Percentiles rank a stretch among this genome's conserved stretches.
Conservation (phyloP, 2,329 filamentous ascomycete species). For the Ophiostoma pallidulum region DNA sequence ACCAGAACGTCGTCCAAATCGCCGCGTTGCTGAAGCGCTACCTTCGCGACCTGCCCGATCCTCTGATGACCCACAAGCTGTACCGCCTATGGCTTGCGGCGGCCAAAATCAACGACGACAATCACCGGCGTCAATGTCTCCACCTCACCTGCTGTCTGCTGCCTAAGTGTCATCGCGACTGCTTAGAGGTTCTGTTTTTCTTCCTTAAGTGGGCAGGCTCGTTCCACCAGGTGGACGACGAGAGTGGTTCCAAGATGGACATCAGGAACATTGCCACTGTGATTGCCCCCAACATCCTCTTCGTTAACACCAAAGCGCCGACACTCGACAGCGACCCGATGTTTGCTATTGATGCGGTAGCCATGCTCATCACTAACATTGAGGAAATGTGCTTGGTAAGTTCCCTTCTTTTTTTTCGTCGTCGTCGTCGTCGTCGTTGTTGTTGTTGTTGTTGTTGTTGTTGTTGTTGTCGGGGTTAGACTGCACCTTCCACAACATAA, state of each 20-base stretch:
- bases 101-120: conserved; percentile 75
- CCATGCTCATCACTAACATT: conserved; percentile 83
- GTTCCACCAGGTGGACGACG: conserved; percentile 94
- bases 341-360: conserved; percentile 84
- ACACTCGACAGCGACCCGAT: conserved; percentile 81
- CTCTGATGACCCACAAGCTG: conserved; percentile 88
- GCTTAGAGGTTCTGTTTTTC: conserved; percentile 86
- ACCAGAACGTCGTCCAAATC: conserved; percentile 86
- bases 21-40: conserved; percentile 94
- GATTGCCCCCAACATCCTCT: conserved; percentile 91
- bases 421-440: no score
- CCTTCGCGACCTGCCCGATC: conserved; percentile 86
- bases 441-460: no score
- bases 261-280: conserved; percentile 95
- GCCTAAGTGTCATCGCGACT: conserved; percentile 86
- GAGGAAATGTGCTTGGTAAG: conserved; percentile 95
- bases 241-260: conserved; percentile 97
- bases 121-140: conserved; percentile 72
- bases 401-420: conserved; percentile 16
- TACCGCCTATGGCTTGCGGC: conserved; percentile 84
- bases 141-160: conserved; percentile 88
- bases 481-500: no score
- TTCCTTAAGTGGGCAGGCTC: conserved; percentile 97
- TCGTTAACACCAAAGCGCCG: conserved; percentile 54
- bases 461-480: no score